phyloP scores from a whole-genome alignment of 257 asterid species.

The Asclepias syriaca region DNA sequence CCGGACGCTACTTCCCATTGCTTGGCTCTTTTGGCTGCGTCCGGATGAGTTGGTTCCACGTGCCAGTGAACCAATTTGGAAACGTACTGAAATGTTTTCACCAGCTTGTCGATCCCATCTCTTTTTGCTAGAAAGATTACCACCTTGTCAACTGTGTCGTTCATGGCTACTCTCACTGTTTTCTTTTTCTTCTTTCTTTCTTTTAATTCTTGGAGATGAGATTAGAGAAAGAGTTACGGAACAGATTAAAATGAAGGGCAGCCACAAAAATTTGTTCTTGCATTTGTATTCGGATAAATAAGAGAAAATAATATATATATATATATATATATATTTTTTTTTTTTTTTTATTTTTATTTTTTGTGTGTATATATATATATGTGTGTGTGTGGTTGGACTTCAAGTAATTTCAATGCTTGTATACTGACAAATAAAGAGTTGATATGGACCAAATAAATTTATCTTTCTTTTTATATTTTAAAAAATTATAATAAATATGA shows the following conservation, averaged over 20 bases:
- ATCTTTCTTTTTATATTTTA: too few relatives aligned
- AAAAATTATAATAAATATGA: too few relatives aligned
- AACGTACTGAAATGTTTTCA: conserved; percentile 83
- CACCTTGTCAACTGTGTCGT: conserved; percentile 73
- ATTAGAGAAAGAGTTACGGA: background rate
- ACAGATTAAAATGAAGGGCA: background rate
- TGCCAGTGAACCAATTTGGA: conserved; percentile 80
- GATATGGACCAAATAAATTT: too few relatives aligned
- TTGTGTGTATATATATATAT: too few relatives aligned
- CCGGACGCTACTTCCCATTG: conserved; percentile 88
- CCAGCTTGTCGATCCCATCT: conserved; percentile 93
- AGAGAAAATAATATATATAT: too few relatives aligned
- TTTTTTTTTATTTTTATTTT: too few relatives aligned
- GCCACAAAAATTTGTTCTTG: conserved; percentile 8
- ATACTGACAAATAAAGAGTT: background rate
- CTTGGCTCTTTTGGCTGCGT: conserved; percentile 59
- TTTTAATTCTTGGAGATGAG: background rate
- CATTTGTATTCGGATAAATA: conserved; percentile 6
- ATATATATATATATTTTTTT: too few relatives aligned
- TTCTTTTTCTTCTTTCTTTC: too few relatives aligned
- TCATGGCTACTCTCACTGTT: conserved; percentile 29
- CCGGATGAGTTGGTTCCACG: conserved; percentile 42
- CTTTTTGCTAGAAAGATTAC: conserved; percentile 83
- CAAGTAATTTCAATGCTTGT: background rate
- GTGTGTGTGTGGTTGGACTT: background rate